Base-by-base conservation (phyloP, 805 yeast genomes). In the Danielozyma ontarioensis region DNA sequence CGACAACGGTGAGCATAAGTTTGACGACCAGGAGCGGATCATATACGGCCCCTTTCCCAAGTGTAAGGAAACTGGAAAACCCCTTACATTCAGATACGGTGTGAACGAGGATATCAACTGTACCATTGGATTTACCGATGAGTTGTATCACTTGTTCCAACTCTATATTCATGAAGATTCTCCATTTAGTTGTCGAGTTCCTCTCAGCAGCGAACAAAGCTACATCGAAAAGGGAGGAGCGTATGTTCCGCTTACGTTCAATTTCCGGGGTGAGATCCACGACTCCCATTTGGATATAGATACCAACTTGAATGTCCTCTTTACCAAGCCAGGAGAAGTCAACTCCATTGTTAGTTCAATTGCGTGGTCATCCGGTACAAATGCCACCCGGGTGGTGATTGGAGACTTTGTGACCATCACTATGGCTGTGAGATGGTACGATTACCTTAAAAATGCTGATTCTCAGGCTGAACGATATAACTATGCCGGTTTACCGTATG, bases 91-190 rank as follows among this genome's bases (percentile, higher is more conserved):
- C 41, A 54, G 57, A 13, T 83, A 74, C 49, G 77, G 76, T 2
- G 54, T 56, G 5, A 70, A 67, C 39, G 76, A 70, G 41, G 72
- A 72, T 35, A 35, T 72, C 33, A 70, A 71, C 42, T 83, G 93
- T 50, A 76, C 89, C 2, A 59, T 83, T 17, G 57, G 58, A 4
- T 68, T 83, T 31, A 65, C 72, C 11, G 90, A 83, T 53, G 81
- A 78, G 43, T 47, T 76, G 26, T 83, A 72, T 50, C 93, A 83
- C 49, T 52, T 83, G 37, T 80, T 83, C 54, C 90, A 83, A 58
- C 62, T 83, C 29, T 83, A 83, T 51, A 62, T 83, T 27, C 93
- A 83, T 53, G 82, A 83, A 50, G 93, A 83, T 51, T 78, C 73
- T 6, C 93, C 93, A 18, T 76, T 78, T 50, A 71, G 83, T 29